These are phyloP conservation scores for Entomortierella chlamydospora DNA, from an alignment of 192 early-diverging fungal species.

Conservation along the genomic window DNA sequence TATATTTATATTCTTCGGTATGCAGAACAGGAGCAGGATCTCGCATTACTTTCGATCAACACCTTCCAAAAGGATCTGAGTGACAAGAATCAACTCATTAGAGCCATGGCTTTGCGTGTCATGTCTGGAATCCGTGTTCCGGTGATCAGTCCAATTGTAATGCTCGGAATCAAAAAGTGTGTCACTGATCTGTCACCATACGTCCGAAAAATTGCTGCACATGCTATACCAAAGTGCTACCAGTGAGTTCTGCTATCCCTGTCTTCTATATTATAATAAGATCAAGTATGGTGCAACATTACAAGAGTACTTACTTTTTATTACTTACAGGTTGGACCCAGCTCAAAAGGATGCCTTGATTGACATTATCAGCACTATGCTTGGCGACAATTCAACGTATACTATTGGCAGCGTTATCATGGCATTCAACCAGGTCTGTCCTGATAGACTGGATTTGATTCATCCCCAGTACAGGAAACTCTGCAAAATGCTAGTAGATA, in stretches of 20 bases:
- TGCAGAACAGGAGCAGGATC: slow-evolving; percentile 96
- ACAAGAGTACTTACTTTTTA: neutral
- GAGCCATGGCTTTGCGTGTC: slow-evolving; percentile 95
- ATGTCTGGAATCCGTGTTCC: slow-evolving; percentile 95
- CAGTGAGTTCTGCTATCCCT: no score
- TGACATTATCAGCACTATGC: slow-evolving; percentile 77
- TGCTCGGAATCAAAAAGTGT: slow-evolving; percentile 91
- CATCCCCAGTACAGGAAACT: slow-evolving; percentile 91
- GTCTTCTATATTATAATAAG: no score
- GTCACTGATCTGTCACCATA: slow-evolving; percentile 89
- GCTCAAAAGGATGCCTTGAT: slow-evolving; percentile 79
- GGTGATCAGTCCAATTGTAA: slow-evolving; percentile 91
- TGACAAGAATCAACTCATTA: slow-evolving; percentile 92
- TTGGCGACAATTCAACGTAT: slow-evolving; percentile 87
- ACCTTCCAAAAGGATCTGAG: slow-evolving; percentile 97
- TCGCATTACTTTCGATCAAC: slow-evolving; percentile 95
- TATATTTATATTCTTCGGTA: slow-evolving; percentile 97
- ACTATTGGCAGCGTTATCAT: slow-evolving; percentile 89
- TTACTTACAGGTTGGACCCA: slow-evolving; percentile 75
- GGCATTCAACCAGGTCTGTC: slow-evolving; percentile 90
- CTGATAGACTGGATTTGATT: slow-evolving; percentile 84
- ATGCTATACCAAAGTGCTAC: slow-evolving; percentile 90
- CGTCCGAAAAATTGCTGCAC: slow-evolving; percentile 92
- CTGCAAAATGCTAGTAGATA: slow-evolving; percentile 85
- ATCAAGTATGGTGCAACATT: no score